Evolutionary conservation across 2,329 filamentous ascomycete genomes (phyloP), one percentile per base, ranked within the genome.

Genomic region (Aspergillus sp.): DNA sequence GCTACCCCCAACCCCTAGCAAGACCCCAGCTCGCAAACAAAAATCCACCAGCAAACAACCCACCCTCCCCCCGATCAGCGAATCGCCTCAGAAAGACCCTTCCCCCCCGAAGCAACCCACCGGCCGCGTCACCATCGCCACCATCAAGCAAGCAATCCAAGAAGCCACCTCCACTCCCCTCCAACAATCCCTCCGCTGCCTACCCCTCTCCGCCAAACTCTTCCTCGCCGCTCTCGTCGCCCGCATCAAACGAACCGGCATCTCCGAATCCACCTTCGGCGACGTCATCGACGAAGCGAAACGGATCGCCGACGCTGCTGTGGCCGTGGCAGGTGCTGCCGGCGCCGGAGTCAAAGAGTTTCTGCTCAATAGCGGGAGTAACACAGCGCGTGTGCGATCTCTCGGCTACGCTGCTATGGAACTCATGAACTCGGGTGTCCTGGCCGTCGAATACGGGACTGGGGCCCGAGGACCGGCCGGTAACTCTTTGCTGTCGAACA

Each of bases 111-210:
- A 56, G 71, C 71, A 73, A 66, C 62, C 63, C 70, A 74, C 77
- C 58, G 51, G 74, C 39, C 85, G 88, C 54, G 95, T 99, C 46
- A 97, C 92, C 1, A 97, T 98, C 70, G 87, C 90, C 55, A 97
- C 92, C 4, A 90, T 98, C 74, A 96, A 96, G 75, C 88, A 91
- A 71, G 95, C 95, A 39, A 98, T 99, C 75, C 91, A 90, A 69
- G 95, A 99, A 78, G 93, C 94, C 5, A 98, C 94, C 0, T 92
- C 90, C 4, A 96, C 91, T 58, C 95, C 95, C 2, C 81, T 97
- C 59, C 94, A 97, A 72, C 91, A 95, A 73, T 92, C 92, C 71
- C 84, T 99, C 39, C 90, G 92, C 53, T 85, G 87, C 18, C 84
- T 98, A 22, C 91, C 95, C 0, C 83, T 97, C 47, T 85, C 88